phyloP scores from a whole-genome alignment of 192 early-diverging fungal species.

The Entomortierella parvispora region DNA sequence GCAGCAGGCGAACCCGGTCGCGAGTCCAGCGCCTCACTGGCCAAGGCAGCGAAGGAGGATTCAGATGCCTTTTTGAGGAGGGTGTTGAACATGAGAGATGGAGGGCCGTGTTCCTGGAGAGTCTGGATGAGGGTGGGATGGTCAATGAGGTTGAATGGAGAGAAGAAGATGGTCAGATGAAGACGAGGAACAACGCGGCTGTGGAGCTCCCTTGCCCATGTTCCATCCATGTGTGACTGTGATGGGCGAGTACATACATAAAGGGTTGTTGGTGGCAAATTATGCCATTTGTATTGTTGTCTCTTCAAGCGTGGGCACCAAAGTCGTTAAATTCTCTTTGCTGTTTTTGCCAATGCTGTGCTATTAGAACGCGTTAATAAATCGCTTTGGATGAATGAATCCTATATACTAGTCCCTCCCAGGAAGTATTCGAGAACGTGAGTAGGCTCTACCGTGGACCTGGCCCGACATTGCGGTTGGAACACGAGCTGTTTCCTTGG shows the following conservation, averaged over 20 bases:
- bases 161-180: background rate
- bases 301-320: too few relatives aligned
- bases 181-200: background rate
- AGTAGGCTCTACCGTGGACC: background rate
- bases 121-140: background rate
- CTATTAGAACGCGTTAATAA: too few relatives aligned
- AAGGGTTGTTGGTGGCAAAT: too few relatives aligned
- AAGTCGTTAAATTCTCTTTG: too few relatives aligned
- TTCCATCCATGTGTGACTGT: too few relatives aligned
- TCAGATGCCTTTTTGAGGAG: conserved; percentile 54
- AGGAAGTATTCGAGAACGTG: too few relatives aligned
- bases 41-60: conserved; percentile 46
- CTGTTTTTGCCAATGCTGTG: too few relatives aligned
- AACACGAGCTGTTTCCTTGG: conserved; percentile 10
- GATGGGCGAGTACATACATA: too few relatives aligned
- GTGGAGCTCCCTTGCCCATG: too few relatives aligned
- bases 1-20: conserved; percentile 46
- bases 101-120: background rate
- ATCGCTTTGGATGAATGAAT: too few relatives aligned
- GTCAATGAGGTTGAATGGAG: background rate
- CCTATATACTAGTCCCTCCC: too few relatives aligned
- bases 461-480: background rate
- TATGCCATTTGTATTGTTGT: too few relatives aligned
- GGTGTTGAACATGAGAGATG: conserved; percentile 45
- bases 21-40: conserved; percentile 48